Evolutionary conservation across 106 monocot genomes (phyloP).

Genomic region (Dioscorea zingiberensis): DNA sequence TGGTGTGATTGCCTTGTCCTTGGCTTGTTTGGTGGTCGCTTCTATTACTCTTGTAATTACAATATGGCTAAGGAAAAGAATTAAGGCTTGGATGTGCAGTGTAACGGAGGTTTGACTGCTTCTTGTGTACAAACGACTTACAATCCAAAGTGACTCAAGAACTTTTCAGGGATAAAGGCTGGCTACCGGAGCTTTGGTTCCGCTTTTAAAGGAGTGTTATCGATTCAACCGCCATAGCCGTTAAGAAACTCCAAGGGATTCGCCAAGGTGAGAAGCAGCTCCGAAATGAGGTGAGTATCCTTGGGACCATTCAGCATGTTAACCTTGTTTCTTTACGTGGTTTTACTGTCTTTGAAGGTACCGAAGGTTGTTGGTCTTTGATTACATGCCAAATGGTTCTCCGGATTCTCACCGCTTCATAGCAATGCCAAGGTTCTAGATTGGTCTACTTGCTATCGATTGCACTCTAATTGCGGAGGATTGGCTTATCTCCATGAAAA

Average conservation of each 20-base stretch:
- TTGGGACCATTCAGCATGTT: constrained; percentile 8
- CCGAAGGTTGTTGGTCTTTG: constrained; percentile 5
- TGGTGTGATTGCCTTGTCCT: neutral
- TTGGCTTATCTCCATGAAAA: constrained; percentile 6
- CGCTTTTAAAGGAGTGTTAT: constrained; percentile 7
- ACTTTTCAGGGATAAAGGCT: constrained; percentile 7
- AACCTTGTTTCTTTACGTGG: constrained; percentile 10
- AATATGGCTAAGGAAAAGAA: neutral
- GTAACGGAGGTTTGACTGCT: neutral
- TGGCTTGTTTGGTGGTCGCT: neutral
- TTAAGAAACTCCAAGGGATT: constrained; percentile 10
- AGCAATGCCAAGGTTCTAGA: neutral
- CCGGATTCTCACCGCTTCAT: constrained; percentile 7
- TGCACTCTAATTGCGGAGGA: constrained; percentile 4
- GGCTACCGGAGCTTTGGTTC: constrained; percentile 6
- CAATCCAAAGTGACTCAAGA: constrained; percentile 1
- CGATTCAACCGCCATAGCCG: constrained; percentile 7
- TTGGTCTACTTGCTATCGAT: constrained; percentile 25
- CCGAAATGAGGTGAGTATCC: neutral
- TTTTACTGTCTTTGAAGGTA: constrained; percentile 7
- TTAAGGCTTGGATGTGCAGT: neutral
- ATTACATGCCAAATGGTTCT: constrained; percentile 7
- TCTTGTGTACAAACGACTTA: constrained; percentile 5
- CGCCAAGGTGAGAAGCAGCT: constrained; percentile 14
- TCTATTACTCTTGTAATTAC: neutral